Conservation (phyloP, 2,329 filamentous ascomycete species). For the Sporothrix luriei region DNA sequence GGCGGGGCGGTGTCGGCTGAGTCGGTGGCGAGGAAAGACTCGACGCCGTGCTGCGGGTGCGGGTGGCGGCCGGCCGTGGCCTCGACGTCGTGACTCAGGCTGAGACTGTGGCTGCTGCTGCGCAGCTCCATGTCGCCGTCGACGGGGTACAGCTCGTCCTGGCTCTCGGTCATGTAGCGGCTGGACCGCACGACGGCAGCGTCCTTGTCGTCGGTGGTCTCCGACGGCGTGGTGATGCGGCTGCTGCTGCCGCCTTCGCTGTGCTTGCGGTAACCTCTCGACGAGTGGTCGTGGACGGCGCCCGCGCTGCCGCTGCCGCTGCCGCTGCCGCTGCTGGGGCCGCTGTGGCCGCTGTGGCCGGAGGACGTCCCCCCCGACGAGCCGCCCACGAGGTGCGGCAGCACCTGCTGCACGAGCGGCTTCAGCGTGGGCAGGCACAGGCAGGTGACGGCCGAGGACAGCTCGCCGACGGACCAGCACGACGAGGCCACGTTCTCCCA, state of each 20-base stretch:
- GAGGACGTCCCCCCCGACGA: background rate
- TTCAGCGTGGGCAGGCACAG: conserved; percentile 45
- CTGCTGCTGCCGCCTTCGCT: conserved; percentile 11
- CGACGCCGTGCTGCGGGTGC: too few species aligned
- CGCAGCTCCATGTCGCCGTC: conserved; percentile 12
- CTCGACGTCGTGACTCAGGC: background rate
- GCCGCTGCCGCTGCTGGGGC: background rate
- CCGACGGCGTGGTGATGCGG: too few species aligned
- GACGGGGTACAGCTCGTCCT: conserved; percentile 9
- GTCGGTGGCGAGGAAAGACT: too few species aligned
- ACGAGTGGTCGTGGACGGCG: conserved; percentile 2
- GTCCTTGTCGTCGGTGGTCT: background rate
- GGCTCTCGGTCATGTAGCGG: conserved; percentile 7
- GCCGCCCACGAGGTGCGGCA: background rate
- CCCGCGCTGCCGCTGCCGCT: too few species aligned
- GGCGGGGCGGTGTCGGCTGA: background rate
- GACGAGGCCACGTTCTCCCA: conserved; percentile 46
- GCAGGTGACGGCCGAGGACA: conserved; percentile 45
- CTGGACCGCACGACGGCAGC: background rate
- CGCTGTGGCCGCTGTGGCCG: background rate
- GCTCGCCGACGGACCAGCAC: conserved; percentile 45
- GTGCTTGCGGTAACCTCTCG: conserved; percentile 9
- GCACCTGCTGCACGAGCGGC: conserved; percentile 36
- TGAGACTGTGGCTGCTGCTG: conserved; percentile 3
- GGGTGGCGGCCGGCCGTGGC: too few species aligned